Base-by-base conservation (phyloP, 2,329 filamentous ascomycete species). In the Cryphonectria carpinicola region DNA sequence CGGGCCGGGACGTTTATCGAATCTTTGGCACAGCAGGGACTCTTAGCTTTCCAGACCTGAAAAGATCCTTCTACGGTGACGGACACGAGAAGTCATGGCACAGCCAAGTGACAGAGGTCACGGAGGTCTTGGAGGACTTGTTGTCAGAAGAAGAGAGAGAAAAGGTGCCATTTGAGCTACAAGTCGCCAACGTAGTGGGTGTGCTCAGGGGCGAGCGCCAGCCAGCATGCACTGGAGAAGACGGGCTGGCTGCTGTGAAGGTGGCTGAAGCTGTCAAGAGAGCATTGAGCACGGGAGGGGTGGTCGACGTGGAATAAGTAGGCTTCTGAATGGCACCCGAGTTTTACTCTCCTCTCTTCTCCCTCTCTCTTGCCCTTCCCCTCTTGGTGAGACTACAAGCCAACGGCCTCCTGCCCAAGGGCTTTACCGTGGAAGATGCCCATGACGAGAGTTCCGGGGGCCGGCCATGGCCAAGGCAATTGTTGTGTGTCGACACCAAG, bases 391-490 rank as follows among this genome's bases (percentile, higher is more conserved):
- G 41, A 43, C 4, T 43, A 17, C 2, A 17, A 17, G 17, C 17
- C 5, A 54, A 54, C 25, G n/a, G 11, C n/a, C 49, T 54, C 22
- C 49, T 25, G 41, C 56, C 64, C 54, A 25, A 74, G 43, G 65
- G 65, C 28, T 60, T 65, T 4, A 52, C 49, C 5, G 52, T 37
- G 22, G 65, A 70, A 28, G 61, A 28, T 3, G 65, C 65, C 5
- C 56, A 65, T 70, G 79, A 79, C 80, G 39, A 81, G 80, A 3
- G 76, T 89, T 8, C 81, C 90, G 1, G 88, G 90, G 75, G 77
- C 90, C 52, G 88, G 87, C 66, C 89, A 87, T 77, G 88, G 88
- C 0, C 88, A 90, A 74, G 88, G 88, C 2, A 86, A 87, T 71
- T 85, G 83, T 17, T 17, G 14, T 43, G 41, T 43, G 41, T 43